Percentiles rank a stretch among this genome's conserved stretches.
Evolutionary conservation across 805 yeast genomes (phyloP).

Genomic region (Komagataella phaffii): DNA sequence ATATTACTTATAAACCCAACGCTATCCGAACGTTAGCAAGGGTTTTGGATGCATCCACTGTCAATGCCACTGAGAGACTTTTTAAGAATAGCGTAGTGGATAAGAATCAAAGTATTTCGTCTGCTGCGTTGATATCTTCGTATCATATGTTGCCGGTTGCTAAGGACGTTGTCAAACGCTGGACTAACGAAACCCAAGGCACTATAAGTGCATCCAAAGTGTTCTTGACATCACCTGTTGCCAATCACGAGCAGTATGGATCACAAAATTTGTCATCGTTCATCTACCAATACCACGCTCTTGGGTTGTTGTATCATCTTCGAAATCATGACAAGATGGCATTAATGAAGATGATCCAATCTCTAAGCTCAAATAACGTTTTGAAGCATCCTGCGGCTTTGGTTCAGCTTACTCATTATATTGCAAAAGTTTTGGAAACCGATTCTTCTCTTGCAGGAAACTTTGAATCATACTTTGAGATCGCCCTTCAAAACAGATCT

Average conservation of each 20-base stretch:
- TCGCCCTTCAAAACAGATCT: slow-evolving; percentile 65
- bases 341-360: slow-evolving; percentile 76
- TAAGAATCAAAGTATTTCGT: slow-evolving; percentile 71
- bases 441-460: slow-evolving; percentile 51
- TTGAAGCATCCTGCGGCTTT: slow-evolving; percentile 75
- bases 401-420: slow-evolving; percentile 73
- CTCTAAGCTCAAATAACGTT: slow-evolving; percentile 43
- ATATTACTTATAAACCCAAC: slow-evolving; percentile 76
- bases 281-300: slow-evolving; percentile 91
- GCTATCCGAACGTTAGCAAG: slow-evolving; percentile 87
- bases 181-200: slow-evolving; percentile 90
- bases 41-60: slow-evolving; percentile 82
- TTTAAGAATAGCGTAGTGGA: slow-evolving; percentile 91
- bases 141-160: slow-evolving; percentile 85
- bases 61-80: slow-evolving; percentile 84
- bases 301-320: slow-evolving; percentile 79
- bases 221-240: slow-evolving; percentile 34
- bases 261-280: slow-evolving; percentile 46
- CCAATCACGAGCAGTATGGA: slow-evolving; percentile 44
- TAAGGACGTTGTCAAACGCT: slow-evolving; percentile 83
- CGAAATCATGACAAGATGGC: slow-evolving; percentile 92
- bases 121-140: slow-evolving; percentile 89
- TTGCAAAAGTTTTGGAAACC: slow-evolving; percentile 57
- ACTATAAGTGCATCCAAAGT: slow-evolving; percentile 56
- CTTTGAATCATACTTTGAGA: slow-evolving; percentile 50